These are phyloP conservation scores for Diaporthe ilicicola DNA, from an alignment of 2,329 filamentous ascomycete genomes.

Conservation along the genomic window DNA sequence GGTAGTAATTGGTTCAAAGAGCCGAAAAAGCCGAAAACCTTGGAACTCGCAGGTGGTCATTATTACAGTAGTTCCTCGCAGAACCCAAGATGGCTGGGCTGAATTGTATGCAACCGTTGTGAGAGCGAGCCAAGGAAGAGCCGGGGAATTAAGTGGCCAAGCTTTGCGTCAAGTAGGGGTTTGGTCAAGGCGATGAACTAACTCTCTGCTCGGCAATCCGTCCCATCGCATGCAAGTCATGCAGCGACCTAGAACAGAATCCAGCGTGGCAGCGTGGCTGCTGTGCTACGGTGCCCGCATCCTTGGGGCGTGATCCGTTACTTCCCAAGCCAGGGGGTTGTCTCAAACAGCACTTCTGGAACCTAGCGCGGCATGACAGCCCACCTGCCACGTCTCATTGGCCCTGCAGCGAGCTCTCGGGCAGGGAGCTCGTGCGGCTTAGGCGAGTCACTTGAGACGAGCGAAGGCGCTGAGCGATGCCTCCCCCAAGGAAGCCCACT, in stretches of 20 bases:
- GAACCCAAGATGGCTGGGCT: neutral
- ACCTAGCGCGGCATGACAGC: slow-evolving; percentile 16
- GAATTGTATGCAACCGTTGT: neutral
- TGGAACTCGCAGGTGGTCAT: too few relatives aligned
- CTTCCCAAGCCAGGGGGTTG: neutral
- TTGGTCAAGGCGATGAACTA: slow-evolving; percentile 3
- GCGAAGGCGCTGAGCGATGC: neutral
- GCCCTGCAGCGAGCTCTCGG: neutral
- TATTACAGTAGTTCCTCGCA: neutral
- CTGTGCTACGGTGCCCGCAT: neutral
- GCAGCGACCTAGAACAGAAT: neutral
- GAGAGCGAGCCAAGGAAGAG: neutral
- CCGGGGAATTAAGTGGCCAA: neutral
- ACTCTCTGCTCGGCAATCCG: slow-evolving; percentile 8
- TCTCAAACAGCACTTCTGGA: slow-evolving; percentile 15
- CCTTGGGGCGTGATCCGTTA: neutral
- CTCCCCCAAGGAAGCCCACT: neutral
- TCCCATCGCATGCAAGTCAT: neutral
- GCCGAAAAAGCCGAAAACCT: neutral
- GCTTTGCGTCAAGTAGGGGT: slow-evolving; percentile 7
- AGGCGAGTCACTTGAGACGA: slow-evolving; percentile 18
- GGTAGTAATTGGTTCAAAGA: too few relatives aligned
- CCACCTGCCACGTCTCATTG: slow-evolving; percentile 12
- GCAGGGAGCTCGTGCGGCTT: neutral
- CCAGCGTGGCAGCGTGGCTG: neutral